Conservation (phyloP, 78 protist species). For the Dictyostelium capitatum region DNA sequence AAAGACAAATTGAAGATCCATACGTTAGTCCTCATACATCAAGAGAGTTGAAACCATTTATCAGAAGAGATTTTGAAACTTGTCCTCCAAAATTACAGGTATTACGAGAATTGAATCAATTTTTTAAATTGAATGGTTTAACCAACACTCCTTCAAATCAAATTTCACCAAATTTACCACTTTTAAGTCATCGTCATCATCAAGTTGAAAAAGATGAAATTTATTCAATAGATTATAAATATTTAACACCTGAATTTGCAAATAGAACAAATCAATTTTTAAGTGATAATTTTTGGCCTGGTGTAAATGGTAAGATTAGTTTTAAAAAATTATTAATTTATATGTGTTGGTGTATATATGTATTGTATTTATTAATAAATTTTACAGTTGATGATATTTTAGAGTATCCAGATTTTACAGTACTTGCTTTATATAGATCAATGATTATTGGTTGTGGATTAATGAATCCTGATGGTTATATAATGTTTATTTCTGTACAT, state of each 20-base stretch:
- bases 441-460: constrained; percentile 87
- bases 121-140: constrained; percentile 28
- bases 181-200: no score
- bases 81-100: constrained; percentile 18
- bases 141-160: neutral
- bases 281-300: constrained; percentile 81
- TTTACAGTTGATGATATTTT: constrained; percentile 18
- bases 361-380: neutral
- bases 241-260: constrained; percentile 52
- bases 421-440: constrained; percentile 47
- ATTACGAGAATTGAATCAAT: constrained; percentile 51
- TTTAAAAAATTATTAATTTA: neutral
- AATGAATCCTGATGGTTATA: constrained; percentile 85
- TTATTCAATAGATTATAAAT: constrained; percentile 68
- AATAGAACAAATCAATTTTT: constrained; percentile 50
- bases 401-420: constrained; percentile 81
- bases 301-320: constrained; percentile 73
- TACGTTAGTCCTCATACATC: constrained; percentile 72
- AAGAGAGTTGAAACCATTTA: constrained; percentile 65
- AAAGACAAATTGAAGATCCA: constrained; percentile 5
- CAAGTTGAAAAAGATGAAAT: neutral
- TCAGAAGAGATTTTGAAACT: constrained; percentile 75
- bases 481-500: constrained; percentile 68
- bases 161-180: neutral
- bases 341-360: neutral